Base-by-base conservation (phyloP, 2,329 filamentous ascomycete species). In the Macroventuria anomochaeta region DNA sequence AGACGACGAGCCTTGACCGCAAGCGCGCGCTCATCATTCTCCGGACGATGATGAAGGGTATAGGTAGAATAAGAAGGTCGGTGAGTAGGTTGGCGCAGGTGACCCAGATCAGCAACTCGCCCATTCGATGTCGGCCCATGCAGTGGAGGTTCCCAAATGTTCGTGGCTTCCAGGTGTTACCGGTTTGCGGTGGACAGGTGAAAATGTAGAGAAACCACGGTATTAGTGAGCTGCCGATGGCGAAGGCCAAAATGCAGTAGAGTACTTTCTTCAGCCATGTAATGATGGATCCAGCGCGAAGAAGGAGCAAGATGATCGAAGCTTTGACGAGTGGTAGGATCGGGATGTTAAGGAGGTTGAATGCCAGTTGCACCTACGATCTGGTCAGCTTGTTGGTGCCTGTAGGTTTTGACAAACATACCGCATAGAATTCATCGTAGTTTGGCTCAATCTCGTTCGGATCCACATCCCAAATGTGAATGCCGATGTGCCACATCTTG, bases 41-140 rank as follows among this genome's bases (percentile, higher is more conserved):
- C 40, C 73, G 63, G 23, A 75, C 74, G 29, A 76, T 73, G 34
- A 76, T 73, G 51, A 75, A 75, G 1, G 74, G 74, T 37, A 76
- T 76, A 1, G 74, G 74, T 13, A 76, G 72, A 32, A 76, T 75
- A 46, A 76, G 63, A 12, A 75, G 56, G 51, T 76, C 74, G 46
- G 74, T 76, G 23, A 76, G 63, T 15, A 76, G 67, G 43, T 76
- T 76, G 42, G 74, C 73, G 58, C 73, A 75, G n/a, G 74, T 76
- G 28, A 74, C 65, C 68, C 73, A 75, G 36, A 75, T 73, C 48
- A 71, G 55, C 65, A 76, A 70, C 32, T 74, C 67, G 34, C 74
- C 74, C 65, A 70, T 71, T 15, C 63, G 64, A 40, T 72, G 66
- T 17, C 74, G 65, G 13, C 68, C 72, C 63, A 75, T 68, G 58